Conservation (phyloP, 23 red algal genomes). For the Gracilaria gracilis region DNA sequence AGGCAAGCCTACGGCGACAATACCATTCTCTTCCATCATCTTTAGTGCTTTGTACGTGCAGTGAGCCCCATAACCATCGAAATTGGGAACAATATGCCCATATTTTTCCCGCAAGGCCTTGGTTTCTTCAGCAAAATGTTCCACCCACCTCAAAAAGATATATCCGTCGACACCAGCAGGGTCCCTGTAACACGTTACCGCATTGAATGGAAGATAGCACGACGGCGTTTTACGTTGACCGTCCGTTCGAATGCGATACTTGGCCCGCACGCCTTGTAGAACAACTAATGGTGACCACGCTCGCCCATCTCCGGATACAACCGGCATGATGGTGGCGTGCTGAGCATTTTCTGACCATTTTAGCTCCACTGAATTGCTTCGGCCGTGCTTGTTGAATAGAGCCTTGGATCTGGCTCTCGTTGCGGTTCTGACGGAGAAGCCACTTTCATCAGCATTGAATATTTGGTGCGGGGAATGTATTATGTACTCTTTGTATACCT, state of each 20-base stretch:
- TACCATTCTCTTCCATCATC: neutral
- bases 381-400: neutral
- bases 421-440: neutral
- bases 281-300: neutral
- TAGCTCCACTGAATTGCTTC: neutral
- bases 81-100: neutral
- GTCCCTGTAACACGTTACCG: neutral
- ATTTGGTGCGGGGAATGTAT: neutral
- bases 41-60: neutral
- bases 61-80: slow-evolving; percentile 22
- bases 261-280: too few relatives aligned
- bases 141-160: neutral
- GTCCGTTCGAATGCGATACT: neutral
- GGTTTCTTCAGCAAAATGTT: slow-evolving; percentile 11
- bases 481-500: neutral
- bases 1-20: neutral
- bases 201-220: neutral
- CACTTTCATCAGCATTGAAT: neutral
- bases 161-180: neutral
- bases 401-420: neutral
- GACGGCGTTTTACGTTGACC: neutral
- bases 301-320: neutral
- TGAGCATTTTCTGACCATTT: neutral
- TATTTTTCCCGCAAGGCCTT: neutral
- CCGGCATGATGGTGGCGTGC: slow-evolving; percentile 11